Percentiles rank a stretch among this genome's conserved stretches.
phyloP scores from a whole-genome alignment of 306 rosid species.

The Canavalia ensiformis region DNA sequence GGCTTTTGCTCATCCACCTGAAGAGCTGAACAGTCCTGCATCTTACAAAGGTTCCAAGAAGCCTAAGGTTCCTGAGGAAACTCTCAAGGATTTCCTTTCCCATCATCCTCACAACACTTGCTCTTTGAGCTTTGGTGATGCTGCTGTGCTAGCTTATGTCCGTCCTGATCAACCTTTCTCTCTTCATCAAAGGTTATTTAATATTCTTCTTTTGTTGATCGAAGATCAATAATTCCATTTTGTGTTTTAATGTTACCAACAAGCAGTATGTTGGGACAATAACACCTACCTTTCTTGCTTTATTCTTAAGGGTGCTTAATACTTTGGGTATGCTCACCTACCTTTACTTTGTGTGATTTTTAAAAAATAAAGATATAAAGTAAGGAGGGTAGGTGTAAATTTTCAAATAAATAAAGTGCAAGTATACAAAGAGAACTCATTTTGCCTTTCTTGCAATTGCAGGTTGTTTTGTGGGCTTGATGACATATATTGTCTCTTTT shows the following conservation, averaged over 20 bases:
- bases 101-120: constrained; percentile 74
- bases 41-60: constrained; percentile 72
- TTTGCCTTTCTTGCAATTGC: constrained; percentile 2
- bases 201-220: neutral
- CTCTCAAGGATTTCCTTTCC: constrained; percentile 75
- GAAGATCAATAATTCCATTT: neutral
- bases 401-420: neutral
- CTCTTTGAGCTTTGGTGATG: constrained; percentile 75
- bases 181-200: constrained; percentile 66
- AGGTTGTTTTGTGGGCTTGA: constrained; percentile 93
- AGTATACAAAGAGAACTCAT: neutral
- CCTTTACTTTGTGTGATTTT: neutral
- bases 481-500: constrained; percentile 84
- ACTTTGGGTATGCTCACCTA: neutral
- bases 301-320: neutral
- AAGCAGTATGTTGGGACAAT: neutral
- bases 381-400: neutral
- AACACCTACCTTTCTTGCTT: constrained; percentile 1
- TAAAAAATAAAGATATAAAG: neutral
- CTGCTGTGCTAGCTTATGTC: constrained; percentile 91
- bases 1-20: constrained; percentile 94
- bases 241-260: neutral
- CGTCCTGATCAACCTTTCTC: constrained; percentile 61
- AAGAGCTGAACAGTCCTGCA: constrained; percentile 92
- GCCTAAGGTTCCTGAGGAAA: constrained; percentile 89